These are phyloP conservation scores for Sequoiadendron giganteum DNA, from an alignment of 75 land plant species.

Conservation along the genomic window DNA sequence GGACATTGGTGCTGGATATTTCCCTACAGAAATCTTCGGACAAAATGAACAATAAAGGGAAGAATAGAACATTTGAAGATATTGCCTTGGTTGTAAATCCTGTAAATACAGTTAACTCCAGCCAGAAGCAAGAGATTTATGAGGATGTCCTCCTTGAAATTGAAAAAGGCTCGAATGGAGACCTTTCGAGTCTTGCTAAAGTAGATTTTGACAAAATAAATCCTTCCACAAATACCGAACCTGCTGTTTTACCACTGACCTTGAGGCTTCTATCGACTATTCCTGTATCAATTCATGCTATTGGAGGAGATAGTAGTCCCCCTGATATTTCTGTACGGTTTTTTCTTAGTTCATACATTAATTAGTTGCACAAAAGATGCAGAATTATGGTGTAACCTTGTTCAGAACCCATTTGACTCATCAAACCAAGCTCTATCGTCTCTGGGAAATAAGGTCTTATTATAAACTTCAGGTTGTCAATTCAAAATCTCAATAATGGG, in stretches of 20 bases:
- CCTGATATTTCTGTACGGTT: constrained; percentile 69
- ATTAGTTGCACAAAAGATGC: neutral
- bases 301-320: constrained; percentile 85
- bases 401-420: neutral
- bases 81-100: constrained; percentile 68
- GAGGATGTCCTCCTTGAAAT: constrained; percentile 32
- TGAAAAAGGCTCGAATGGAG: constrained; percentile 28
- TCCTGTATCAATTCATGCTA: constrained; percentile 73
- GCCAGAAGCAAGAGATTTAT: neutral
- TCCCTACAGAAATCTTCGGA: constrained; percentile 18
- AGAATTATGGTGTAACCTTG: neutral
- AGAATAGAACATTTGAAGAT: constrained; percentile 50
- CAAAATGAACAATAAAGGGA: constrained; percentile 32
- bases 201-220: constrained; percentile 7
- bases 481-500: neutral
- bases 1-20: constrained; percentile 69
- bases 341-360: constrained; percentile 73
- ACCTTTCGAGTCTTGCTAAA: constrained; percentile 11
- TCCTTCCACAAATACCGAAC: constrained; percentile 36
- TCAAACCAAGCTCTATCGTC: neutral
- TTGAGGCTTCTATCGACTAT: constrained; percentile 58
- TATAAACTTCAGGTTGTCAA: neutral
- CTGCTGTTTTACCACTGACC: constrained; percentile 72
- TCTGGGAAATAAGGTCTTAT: neutral
- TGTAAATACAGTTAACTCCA: constrained; percentile 4